A percentile compares a stretch with the other conserved stretches of the same genome.
phyloP scores from a whole-genome alignment of 2,329 filamentous ascomycete genomes.

The Beauveria sp. region DNA sequence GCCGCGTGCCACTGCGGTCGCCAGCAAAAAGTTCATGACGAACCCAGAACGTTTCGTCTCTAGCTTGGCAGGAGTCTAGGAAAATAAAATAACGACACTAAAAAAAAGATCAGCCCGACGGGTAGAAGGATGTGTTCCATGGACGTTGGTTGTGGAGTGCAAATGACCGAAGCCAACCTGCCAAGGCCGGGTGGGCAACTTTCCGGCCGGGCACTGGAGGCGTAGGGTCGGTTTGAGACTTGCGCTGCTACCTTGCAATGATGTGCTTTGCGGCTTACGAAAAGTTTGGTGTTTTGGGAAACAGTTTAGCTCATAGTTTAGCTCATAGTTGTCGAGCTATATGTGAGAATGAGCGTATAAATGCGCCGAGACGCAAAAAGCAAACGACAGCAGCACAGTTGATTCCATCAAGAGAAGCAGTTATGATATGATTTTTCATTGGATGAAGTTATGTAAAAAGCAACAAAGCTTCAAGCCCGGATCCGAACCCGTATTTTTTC shows the following conservation, averaged over 20 bases:
- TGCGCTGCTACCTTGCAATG: neutral
- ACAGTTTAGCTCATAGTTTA: neutral
- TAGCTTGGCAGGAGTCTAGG: neutral
- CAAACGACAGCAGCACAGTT: neutral
- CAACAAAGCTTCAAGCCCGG: neutral
- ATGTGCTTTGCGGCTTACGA: neutral
- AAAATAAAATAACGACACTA: neutral
- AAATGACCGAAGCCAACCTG: neutral
- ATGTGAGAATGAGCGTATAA: neutral
- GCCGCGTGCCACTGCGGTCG: no score
- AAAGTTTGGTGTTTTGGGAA: neutral
- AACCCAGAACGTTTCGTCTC: neutral
- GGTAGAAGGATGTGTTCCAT: neutral
- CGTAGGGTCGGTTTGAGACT: neutral
- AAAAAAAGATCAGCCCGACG: neutral
- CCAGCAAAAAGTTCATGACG: neutral
- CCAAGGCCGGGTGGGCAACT: neutral
- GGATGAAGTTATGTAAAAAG: neutral
- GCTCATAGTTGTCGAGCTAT: neutral
- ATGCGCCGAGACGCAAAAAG: neutral
- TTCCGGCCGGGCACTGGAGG: neutral
- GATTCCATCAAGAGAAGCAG: neutral
- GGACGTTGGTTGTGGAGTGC: neutral
- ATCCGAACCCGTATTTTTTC: neutral
- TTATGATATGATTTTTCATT: neutral